These are phyloP conservation scores for Phytopythium chamaehyphon DNA, from an alignment of 352 stramenopile species.

Conservation along the genomic window DNA sequence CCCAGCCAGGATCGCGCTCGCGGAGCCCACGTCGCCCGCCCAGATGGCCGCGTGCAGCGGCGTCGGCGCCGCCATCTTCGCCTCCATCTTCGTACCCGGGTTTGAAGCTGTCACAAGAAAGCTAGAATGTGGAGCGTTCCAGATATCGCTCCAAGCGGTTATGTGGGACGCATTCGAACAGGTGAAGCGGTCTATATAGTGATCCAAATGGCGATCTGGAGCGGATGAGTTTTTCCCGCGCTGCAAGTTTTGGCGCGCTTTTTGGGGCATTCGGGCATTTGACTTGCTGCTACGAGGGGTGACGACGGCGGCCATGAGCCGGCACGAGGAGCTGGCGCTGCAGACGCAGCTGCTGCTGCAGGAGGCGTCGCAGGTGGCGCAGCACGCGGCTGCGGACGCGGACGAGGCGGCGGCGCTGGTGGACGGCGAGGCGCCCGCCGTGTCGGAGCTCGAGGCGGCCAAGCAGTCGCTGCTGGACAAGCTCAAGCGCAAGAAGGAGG, in stretches of 20 bases:
- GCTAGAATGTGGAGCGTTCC: too few species aligned
- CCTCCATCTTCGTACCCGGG: background rate
- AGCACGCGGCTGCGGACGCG: constrained; percentile 22
- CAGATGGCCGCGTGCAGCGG: constrained; percentile 67
- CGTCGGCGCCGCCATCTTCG: background rate
- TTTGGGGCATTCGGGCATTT: too few species aligned
- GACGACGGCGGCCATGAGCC: constrained; percentile 17
- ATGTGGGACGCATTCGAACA: too few species aligned
- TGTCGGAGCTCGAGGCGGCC: constrained; percentile 50
- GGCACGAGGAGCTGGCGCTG: constrained; percentile 60
- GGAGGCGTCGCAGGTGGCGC: constrained; percentile 56
- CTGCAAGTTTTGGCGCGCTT: background rate
- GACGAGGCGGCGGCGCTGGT: constrained; percentile 12
- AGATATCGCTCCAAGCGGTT: too few species aligned
- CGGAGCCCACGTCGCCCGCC: constrained; percentile 46
- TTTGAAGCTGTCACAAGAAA: too few species aligned
- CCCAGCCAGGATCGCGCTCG: constrained; percentile 35
- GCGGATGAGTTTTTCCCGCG: too few species aligned
- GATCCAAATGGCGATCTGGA: too few species aligned
- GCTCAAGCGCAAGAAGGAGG: constrained; percentile 58
- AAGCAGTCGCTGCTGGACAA: constrained; percentile 61
- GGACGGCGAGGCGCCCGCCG: constrained; percentile 15
- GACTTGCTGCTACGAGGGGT: too few species aligned
- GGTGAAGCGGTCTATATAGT: too few species aligned
- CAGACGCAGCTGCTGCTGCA: constrained; percentile 80